Base-by-base conservation (phyloP, 345 rosid species). In the Punica granatum region DNA sequence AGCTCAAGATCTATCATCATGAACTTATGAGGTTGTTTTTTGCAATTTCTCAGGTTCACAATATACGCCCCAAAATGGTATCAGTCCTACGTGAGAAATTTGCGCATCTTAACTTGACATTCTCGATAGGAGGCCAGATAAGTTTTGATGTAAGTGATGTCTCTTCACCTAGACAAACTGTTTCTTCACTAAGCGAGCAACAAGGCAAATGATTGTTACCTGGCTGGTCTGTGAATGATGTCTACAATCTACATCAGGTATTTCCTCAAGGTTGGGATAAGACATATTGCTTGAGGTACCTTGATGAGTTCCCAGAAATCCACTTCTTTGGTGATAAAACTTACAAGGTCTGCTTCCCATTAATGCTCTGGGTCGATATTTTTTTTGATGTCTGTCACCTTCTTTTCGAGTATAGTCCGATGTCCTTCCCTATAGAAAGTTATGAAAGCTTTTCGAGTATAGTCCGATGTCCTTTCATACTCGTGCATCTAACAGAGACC, bases 261-360 rank as follows among this genome's bases (percentile, higher is more conserved):
- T 94, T 94, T 73, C 99, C 99, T 60, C 82, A 74, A 70, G 98
- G 99, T 66, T 94, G 99, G 99, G 99, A 94, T 78, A 94, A 94
- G 84, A 94, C 99, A 60, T 94, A 91, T 75, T 91, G 99, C 82
- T 78, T 94, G 87, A 86, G 80, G 64, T 94, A 82, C 79, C 97
- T 94, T 30, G 79, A 84, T 23, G 93, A 84, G 18, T 94, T 88
- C 67, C 72, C 65, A 30, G 96, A 91, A 76, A 89, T 94, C 67
- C 99, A 94, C 83, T 94, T 94, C 81, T 94, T 94, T 67, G 99
- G 99, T 48, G 99, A 94, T 88, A 94, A 91, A 81, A 94, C 99
- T 59, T 91, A 89, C 85, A 83, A 90, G 94, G 98, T 93, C 58
- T 32, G 72, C 26, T 3, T 65, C 19, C 32, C 36, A 6, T 41